Base-by-base conservation (phyloP, 257 asterid genomes). In the Buddleja alternifolia region DNA sequence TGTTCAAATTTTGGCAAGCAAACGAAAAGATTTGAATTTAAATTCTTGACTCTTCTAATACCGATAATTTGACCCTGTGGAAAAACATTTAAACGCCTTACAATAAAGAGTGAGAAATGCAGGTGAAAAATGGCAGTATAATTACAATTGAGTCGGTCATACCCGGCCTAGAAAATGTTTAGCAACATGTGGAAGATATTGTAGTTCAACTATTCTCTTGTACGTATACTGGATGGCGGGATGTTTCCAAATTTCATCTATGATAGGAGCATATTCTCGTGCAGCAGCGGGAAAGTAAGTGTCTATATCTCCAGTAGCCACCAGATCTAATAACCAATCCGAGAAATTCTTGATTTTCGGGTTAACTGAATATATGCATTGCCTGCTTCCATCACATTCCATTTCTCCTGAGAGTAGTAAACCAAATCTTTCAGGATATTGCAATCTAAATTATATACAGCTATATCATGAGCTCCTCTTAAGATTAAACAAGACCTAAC, bases 211-310 rank as follows among this genome's bases (percentile, higher is more conserved):
- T 71, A 73, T 69, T 75, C 92, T 80, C 75, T 81, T 84, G 86
- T 84, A 86, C 10, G 93, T 87, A 75, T 83, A 86, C 69, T 87
- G 96, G 72, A 90, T 76, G 59, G 96, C 88, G 52, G 88, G 85
- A 72, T 90, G 84, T 70, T 80, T 84, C 96, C 96, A 90, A 53
- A 87, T 72, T 59, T 83, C 95, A 42, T 83, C 70, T 15, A 82
- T 67, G 25, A 82, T 23, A 24, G 88, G 77, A 61, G 90, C 92
- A 68, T 85, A 70, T 59, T 87, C 90, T 53, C 72, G 83, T 20
- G 94, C 81, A 59, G 83, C 81, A 53, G 84, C 81, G 44, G 92
- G 92, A 61, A 83, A 78, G 57, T 53, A 71, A 8, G 78, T 53
- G 47, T 81, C 78, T 51, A 83, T 21, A 67, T 89, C 82, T 68